Percentiles rank a stretch among this genome's conserved stretches.
phyloP scores from a whole-genome alignment of 768 basidiomycete genomes.

The Boletus pseudo-olivaceus region DNA sequence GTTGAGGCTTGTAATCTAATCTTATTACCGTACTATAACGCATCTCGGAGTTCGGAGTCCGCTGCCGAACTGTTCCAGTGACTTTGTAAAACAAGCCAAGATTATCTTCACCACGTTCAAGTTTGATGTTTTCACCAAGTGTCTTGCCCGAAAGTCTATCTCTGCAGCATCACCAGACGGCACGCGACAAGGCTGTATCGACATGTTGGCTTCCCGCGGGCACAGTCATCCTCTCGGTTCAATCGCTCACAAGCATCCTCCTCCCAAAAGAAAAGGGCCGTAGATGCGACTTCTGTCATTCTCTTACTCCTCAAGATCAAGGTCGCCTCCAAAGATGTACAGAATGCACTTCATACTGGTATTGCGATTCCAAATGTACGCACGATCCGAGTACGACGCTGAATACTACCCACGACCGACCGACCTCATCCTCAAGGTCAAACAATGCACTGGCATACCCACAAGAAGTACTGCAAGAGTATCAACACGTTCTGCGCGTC shows the following conservation, averaged over 20 bases:
- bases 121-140: constrained; percentile 6
- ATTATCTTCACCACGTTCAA: neutral
- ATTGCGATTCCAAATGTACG: constrained; percentile 66
- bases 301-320: constrained; percentile 24
- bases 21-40: too few relatives aligned
- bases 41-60: constrained; percentile 1
- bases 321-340: constrained; percentile 52
- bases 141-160: constrained; percentile 13
- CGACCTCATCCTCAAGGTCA: constrained; percentile 49
- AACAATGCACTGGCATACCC: constrained; percentile 59
- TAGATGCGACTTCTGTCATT: constrained; percentile 67
- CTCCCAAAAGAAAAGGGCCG: constrained; percentile 55
- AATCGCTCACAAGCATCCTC: constrained; percentile 46
- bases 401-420: constrained; percentile 6
- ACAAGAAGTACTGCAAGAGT: constrained; percentile 65
- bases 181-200: constrained; percentile 52
- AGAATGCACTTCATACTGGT: constrained; percentile 70
- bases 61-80: neutral
- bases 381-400: constrained; percentile 7
- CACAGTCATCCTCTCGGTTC: constrained; percentile 43
- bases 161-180: constrained; percentile 43
- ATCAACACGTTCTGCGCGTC: constrained; percentile 48
- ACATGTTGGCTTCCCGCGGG: constrained; percentile 40
- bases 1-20: neutral
- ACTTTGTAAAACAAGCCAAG: too few relatives aligned